Percentiles rank a stretch among this genome's conserved stretches.
Conservation (phyloP, 257 asterid species). For the Coffea eugenioides region DNA sequence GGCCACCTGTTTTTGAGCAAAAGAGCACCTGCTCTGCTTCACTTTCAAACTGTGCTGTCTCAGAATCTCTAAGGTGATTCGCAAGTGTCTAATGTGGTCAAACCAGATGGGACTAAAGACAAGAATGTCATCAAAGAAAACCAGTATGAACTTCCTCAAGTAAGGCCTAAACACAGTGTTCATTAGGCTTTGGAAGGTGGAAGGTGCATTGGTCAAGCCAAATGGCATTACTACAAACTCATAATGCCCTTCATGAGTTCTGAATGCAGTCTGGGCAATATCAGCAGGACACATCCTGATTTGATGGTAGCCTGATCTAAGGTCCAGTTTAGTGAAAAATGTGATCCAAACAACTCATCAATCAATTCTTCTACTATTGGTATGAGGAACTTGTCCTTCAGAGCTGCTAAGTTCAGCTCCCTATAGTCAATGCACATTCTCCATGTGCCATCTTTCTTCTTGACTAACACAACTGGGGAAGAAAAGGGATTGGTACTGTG, state of each 20-base stretch:
- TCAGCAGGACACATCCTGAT: neutral
- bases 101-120: neutral
- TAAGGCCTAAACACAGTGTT: too few species aligned
- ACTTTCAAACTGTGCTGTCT: neutral
- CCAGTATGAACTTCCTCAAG: neutral
- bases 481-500: too few species aligned
- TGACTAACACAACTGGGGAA: too few species aligned
- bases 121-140: slow-evolving; percentile 5
- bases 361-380: neutral
- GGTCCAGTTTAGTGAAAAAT: neutral
- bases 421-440: too few species aligned
- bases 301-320: neutral
- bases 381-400: neutral
- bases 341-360: neutral
- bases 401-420: too few species aligned
- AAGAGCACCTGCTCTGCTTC: neutral
- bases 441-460: too few species aligned
- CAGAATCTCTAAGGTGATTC: neutral
- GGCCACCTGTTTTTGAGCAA: neutral
- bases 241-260: neutral
- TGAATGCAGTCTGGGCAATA: neutral
- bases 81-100: neutral
- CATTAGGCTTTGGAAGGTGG: too few species aligned
- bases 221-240: too few species aligned
- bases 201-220: too few species aligned